Evolutionary conservation across 148 eudicot species (phyloP), one percentile per base, ranked within the genome.

Genomic region (Cornus florida): DNA sequence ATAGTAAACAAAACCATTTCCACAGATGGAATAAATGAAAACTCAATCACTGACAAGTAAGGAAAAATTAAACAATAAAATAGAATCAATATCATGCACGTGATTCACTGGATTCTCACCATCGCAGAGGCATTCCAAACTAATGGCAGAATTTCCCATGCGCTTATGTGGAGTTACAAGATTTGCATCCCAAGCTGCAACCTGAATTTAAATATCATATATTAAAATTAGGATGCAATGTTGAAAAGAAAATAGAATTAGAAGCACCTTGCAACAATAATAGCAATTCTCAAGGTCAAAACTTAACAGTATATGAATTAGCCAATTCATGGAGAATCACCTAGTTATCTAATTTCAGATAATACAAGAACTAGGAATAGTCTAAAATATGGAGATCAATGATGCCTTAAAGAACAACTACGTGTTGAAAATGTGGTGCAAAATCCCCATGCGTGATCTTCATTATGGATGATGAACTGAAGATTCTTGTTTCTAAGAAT

Each of bases 171-270:
- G 97, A 77, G 98, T 84, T 50, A 96, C 91, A 77, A 96, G 99
- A 85, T 96, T 96, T 81, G 99, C 99, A 89, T 96, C 99, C 99
- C 99, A 96, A 75, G 98, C 99, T 56, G 99, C 99, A 77, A 96
- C 89, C 99, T 96, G 75, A 73, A 77, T 11, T 73, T 73, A 5
- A 71, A 31, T 20, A 84, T 32, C 41, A 70, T 53, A 65, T 48
- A 65, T 48, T 17, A 73, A 75, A 9, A 41, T 43, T 33, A 75
- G 24, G 62, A 74, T 67, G 31, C 7, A 38, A 46, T 12, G 82
- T 48, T n/a, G 4, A 66, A 28, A 72, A 71, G 74, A 31, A 71
- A 20, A 69, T 13, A 75, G 5, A 59, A 57, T 23, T 67, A 56
- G 74, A 23, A 66, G 53, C 12, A 48, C 53, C 53, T 6, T 70